Evolutionary conservation across 2,329 filamentous ascomycete species (phyloP), one percentile per base, ranked within the genome.

Genomic region (Colletotrichum brevisporum): DNA sequence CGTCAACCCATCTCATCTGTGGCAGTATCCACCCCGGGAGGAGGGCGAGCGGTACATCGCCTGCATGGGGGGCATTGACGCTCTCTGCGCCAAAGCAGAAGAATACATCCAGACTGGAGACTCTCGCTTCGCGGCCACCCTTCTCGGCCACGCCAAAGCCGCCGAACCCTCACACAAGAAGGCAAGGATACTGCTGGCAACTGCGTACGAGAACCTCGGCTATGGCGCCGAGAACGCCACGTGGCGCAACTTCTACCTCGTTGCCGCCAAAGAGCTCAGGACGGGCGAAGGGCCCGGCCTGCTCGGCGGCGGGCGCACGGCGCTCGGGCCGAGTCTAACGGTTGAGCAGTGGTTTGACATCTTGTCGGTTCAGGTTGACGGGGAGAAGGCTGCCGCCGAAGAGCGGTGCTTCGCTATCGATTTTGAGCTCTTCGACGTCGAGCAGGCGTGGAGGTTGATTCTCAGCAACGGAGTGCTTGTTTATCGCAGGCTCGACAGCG

Each of bases 161-260:
- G 31, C 52, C 10, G 2, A 31, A 10, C 26, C 26, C 5, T 27
- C 26, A 4, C 24, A 53, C 10, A 27, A 55, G 24, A 41, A 18
- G 24, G 21, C 75, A 1, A 74, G 69, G 61, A 52, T 18, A 5
- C 57, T 74, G 5, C 74, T 83, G 4, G 78, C 77, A 1, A 63
- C 64, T 2, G 75, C 78, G 1, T 82, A 77, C 63, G 74, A 77
- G 53, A 66, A 73, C 21, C 76, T 83, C 9, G 81, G 78, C 0
- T 78, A 74, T 60, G 78, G 78, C 3, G 63, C 77, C 3, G 80
- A 83, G 71, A 83, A 83, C 71, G 80, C 74, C 4, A 78, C 77
- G 0, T 83, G 80, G 81, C 72, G 81, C 4, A 82, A 83, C 62
- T 80, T 81, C 57, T 83, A 51, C 21, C 48, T 51, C 18, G 48